phyloP scores from a whole-genome alignment of 2,329 filamentous ascomycete genomes.

The Neocatenulostroma microsporum region DNA sequence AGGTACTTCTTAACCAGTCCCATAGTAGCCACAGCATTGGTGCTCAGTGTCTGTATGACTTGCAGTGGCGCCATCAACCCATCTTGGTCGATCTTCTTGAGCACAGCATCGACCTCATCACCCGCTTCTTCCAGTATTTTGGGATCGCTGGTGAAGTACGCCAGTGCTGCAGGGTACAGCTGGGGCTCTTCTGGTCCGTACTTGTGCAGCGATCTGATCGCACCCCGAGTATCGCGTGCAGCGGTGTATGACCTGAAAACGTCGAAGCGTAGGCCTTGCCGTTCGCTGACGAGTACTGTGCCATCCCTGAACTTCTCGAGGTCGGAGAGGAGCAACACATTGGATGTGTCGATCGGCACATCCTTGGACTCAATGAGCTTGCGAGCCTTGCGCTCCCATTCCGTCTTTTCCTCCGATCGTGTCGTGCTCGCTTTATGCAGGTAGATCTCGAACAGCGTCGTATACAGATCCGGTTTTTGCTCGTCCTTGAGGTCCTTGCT shows the following conservation, averaged over 20 bases:
- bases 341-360: constrained; percentile 85
- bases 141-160: constrained; percentile 84
- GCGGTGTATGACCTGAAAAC: constrained; percentile 96
- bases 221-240: constrained; percentile 82
- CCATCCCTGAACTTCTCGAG: constrained; percentile 84
- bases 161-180: constrained; percentile 82
- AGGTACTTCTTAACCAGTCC: constrained; percentile 94
- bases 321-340: constrained; percentile 85
- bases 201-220: constrained; percentile 80
- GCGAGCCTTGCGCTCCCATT: constrained; percentile 89
- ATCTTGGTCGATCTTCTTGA: constrained; percentile 81
- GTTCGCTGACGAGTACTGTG: constrained; percentile 85
- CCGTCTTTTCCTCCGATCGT: constrained; percentile 60
- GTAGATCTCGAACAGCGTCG: constrained; percentile 97
- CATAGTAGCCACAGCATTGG: constrained; percentile 83
- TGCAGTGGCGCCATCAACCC: constrained; percentile 92
- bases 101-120: constrained; percentile 68
- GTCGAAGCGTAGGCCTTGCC: constrained; percentile 83
- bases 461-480: constrained; percentile 81
- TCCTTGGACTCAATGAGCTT: constrained; percentile 74
- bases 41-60: constrained; percentile 83
- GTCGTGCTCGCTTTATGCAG: constrained; percentile 76
- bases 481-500: constrained; percentile 62
- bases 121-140: constrained; percentile 78
- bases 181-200: constrained; percentile 88